Conservation (phyloP, 306 rosid genomes). For the Erythrophleum fordii region DNA sequence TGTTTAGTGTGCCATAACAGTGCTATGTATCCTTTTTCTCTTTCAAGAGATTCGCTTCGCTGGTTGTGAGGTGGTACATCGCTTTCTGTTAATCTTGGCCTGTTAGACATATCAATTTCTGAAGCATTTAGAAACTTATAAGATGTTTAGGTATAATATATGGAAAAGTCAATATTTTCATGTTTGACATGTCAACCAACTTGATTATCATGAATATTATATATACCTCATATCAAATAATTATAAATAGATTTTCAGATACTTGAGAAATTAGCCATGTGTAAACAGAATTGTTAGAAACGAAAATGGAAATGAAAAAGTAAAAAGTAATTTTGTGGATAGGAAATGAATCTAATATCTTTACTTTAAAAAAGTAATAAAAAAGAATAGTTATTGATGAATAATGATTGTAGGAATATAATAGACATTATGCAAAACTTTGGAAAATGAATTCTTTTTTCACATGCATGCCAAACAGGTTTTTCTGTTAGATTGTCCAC, state of each 20-base stretch:
- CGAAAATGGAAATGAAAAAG: no score
- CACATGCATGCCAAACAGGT: no score
- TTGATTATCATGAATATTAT: not conserved
- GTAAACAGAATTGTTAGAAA: no score
- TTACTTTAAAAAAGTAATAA: no score
- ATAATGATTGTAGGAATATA: no score
- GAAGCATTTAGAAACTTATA: not conserved
- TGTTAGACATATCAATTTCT: constrained; percentile 7
- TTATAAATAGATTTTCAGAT: no score
- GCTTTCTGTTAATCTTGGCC: constrained; percentile 1
- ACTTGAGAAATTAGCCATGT: not conserved
- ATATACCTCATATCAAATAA: not conserved
- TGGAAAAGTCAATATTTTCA: not conserved
- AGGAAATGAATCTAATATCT: no score
- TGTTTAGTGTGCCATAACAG: not conserved
- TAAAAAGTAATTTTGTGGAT: no score
- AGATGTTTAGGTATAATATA: not conserved
- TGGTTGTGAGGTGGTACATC: not conserved
- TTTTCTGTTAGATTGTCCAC: not conserved
- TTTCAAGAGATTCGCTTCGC: constrained; percentile 5
- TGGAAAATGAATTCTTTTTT: no score
- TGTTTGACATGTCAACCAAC: not conserved
- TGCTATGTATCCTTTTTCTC: not conserved
- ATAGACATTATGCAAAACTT: no score
- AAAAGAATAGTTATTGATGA: no score